phyloP scores from a whole-genome alignment of 495 filamentous ascomycete genomes.

The Lepraria neglecta region DNA sequence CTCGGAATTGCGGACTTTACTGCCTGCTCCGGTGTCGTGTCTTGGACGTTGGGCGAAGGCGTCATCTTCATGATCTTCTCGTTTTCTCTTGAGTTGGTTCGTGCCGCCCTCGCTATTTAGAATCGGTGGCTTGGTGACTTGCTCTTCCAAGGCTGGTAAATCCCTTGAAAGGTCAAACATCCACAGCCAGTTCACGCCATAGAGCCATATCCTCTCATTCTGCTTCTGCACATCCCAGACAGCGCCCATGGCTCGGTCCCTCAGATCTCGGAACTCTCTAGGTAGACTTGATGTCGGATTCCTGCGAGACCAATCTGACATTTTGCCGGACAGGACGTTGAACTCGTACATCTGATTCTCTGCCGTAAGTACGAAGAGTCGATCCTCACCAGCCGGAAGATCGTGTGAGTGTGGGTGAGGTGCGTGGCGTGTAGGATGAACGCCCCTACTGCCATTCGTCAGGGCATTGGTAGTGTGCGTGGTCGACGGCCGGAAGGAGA shows the following conservation, averaged over 20 bases:
- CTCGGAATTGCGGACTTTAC: conserved; percentile 52
- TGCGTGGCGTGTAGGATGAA: conserved; percentile 42
- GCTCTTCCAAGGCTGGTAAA: conserved; percentile 43
- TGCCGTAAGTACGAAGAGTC: conserved; percentile 68
- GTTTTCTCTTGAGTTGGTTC: conserved; percentile 44
- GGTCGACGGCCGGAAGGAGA: conserved; percentile 67
- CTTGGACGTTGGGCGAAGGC: conserved; percentile 32
- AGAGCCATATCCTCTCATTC: conserved; percentile 72
- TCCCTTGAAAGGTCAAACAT: conserved; percentile 84
- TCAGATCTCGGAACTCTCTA: conserved; percentile 57
- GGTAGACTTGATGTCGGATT: conserved; percentile 74
- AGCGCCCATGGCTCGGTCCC: conserved; percentile 73
- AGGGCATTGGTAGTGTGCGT: conserved; percentile 31
- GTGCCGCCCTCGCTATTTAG: conserved; percentile 20
- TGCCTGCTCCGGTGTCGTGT: conserved; percentile 52
- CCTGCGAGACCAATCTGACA: conserved; percentile 78
- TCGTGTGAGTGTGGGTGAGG: conserved; percentile 43
- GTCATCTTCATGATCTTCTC: conserved; percentile 34
- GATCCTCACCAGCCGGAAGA: conserved; percentile 45
- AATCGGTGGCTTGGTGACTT: conserved; percentile 6
- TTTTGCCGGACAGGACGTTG: conserved; percentile 61
- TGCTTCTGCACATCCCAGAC: conserved; percentile 66
- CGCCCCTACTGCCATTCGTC: conserved; percentile 39
- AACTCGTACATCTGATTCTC: conserved; percentile 71
- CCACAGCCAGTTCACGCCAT: conserved; percentile 77